Evolutionary conservation across 805 yeast species (phyloP), one percentile per base, ranked within the genome.

Genomic region (Candida anglica): DNA sequence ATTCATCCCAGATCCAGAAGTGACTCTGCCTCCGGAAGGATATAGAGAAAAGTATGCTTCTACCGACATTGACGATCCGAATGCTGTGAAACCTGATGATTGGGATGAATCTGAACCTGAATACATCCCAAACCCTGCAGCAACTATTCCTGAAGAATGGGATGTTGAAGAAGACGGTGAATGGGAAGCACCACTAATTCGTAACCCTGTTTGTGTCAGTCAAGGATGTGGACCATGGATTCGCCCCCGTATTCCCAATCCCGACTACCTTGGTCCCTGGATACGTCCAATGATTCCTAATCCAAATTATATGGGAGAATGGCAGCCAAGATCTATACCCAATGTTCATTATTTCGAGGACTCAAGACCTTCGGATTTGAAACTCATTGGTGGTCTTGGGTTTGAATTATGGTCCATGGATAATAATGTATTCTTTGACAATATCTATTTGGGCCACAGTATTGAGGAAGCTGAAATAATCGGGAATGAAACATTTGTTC

Each of bases 351-450:
- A 71, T 57, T 75, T 57, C 44, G 79, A 74, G 46, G 86, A 80
- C 48, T 32, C 34, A 0, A 61, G 47, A 4, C 88, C 93, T 4
- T 66, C 81, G 8, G 66, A 78, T 43, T 57, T 81, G 38, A 80
- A 76, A 45, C 20, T 32, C 17, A 75, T 86, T 42, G 89, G 88
- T 16, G 95, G 84, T 8, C 47, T 87, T 28, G 96, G 95, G 6
- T 85, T 89, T 50, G 97, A 88, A 58, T 65, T 88, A 42, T 88
- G 96, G 95, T 75, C 91, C 30, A 82, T 88, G 80, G 81, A 85
- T 43, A 69, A 70, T 27, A 75, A 84, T 32, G 75, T 87, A 32
- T 46, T 85, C 54, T 86, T 88, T 53, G 86, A 86, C 56, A 86
- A 88, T 61, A 76, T 88, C 40, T 89, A 88, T 55, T 56, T 88